Percentiles rank a stretch among this genome's conserved stretches.
Evolutionary conservation across 208 protist genomes (phyloP).

Genomic region (Trypanosoma boissoni): DNA sequence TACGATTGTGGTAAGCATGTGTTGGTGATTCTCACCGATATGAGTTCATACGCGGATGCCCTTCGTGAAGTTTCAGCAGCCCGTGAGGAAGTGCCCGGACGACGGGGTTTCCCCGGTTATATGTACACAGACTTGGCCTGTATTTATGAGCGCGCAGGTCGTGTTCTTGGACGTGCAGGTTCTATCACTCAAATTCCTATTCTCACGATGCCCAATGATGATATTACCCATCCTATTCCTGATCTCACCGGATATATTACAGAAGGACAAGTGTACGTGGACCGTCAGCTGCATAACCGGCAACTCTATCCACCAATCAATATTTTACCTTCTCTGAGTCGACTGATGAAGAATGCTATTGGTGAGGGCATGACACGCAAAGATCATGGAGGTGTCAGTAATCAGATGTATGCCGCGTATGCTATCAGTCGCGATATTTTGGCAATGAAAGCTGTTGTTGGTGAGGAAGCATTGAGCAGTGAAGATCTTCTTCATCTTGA

Average conservation of each 20-base stretch:
- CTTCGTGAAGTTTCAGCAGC: conserved; percentile 99
- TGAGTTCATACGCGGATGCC: conserved; percentile 99
- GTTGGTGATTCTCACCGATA: conserved; percentile 99
- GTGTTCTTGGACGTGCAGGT: conserved; percentile 97
- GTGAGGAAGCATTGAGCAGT: conserved; percentile 98
- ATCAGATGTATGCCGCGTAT: conserved; percentile 99
- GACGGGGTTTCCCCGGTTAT: conserved; percentile 99
- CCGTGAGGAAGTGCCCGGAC: conserved; percentile 99
- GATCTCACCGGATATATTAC: conserved; percentile 99
- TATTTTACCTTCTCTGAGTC: conserved; percentile 99
- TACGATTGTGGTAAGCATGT: conserved; percentile 99
- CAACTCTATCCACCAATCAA: conserved; percentile 99
- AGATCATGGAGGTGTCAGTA: conserved; percentile 99
- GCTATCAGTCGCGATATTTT: conserved; percentile 99
- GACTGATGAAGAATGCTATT: conserved; percentile 99
- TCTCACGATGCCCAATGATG: conserved; percentile 99
- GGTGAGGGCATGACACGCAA: conserved; percentile 99
- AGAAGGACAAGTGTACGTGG: conserved; percentile 99
- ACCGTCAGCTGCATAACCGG: conserved; percentile 99
- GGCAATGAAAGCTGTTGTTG: conserved; percentile 99
- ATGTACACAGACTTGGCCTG: conserved; percentile 99
- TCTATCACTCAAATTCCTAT: conserved; percentile 99
- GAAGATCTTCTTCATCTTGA: conserved; percentile 99
- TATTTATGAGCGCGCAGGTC: conserved; percentile 99
- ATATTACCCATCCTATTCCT: conserved; percentile 99